Conservation (phyloP, 2,329 filamentous ascomycete species). For the Microascus cirrosus region DNA sequence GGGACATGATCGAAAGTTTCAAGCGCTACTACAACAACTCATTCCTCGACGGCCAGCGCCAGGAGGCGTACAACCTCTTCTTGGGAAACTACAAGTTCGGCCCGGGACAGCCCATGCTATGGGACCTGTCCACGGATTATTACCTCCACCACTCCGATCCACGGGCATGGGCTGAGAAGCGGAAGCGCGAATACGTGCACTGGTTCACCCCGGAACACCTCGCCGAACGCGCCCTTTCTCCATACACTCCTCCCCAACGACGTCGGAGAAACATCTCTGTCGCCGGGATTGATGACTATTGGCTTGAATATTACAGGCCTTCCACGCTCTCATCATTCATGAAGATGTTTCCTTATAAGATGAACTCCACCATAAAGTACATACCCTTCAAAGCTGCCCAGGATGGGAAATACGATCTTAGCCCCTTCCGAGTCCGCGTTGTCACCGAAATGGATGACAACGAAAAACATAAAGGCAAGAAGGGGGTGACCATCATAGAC, state of each 20-base stretch:
- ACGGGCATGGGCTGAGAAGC: conserved; percentile 54
- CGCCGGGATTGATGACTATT: conserved; percentile 78
- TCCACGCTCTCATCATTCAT: conserved; percentile 76
- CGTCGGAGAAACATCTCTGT: conserved; percentile 21
- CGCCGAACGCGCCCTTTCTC: conserved; percentile 44
- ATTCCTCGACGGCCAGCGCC: conserved; percentile 91
- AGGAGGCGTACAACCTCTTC: conserved; percentile 96
- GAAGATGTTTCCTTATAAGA: conserved; percentile 86
- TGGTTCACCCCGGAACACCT: conserved; percentile 78
- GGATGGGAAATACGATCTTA: conserved; percentile 69
- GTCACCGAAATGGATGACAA: conserved; percentile 46
- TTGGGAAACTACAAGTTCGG: conserved; percentile 89
- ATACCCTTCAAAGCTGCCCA: conserved; percentile 64
- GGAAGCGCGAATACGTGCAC: conserved; percentile 63
- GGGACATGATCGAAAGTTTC: conserved; percentile 98
- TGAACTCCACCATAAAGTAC: conserved; percentile 81
- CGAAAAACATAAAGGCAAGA: conserved; percentile 52
- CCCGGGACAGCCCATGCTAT: conserved; percentile 85
- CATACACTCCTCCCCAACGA: conserved; percentile 7
- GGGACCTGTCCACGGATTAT: conserved; percentile 92
- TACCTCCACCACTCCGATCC: conserved; percentile 89
- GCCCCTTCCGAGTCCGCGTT: conserved; percentile 73
- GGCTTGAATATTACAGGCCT: conserved; percentile 93
- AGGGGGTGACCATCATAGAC: conserved; percentile 52
- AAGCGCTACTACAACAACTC: conserved; percentile 99